A percentile compares a stretch with the other conserved stretches of the same genome.
These are phyloP conservation scores for Talaromyces sp. DNA, from an alignment of 2,329 filamentous ascomycete species.

Conservation along the genomic window DNA sequence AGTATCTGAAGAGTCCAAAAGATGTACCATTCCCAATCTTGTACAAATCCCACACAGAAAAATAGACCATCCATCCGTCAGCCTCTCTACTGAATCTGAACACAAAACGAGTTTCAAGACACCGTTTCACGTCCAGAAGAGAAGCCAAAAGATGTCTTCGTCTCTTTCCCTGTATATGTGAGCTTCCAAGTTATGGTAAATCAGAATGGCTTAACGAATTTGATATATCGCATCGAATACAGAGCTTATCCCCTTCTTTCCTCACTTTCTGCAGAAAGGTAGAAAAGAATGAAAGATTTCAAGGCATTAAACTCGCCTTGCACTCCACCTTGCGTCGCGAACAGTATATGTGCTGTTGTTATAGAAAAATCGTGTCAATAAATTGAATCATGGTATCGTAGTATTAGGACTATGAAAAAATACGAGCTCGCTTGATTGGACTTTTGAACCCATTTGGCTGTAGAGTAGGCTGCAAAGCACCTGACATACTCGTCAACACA, in stretches of 20 bases:
- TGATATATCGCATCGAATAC: slow-evolving; percentile 52
- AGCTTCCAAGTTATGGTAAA: background rate
- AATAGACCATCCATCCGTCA: background rate
- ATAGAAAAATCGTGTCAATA: no score
- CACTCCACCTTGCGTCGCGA: slow-evolving; percentile 54
- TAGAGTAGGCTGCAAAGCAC: slow-evolving; percentile 24
- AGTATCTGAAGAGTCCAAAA: background rate
- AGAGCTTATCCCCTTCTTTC: slow-evolving; percentile 43
- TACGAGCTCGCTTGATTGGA: slow-evolving; percentile 35
- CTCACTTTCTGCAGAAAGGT: slow-evolving; percentile 2
- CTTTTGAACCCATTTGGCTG: slow-evolving; percentile 30
- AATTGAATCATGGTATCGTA: slow-evolving; percentile 7
- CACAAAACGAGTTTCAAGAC: background rate
- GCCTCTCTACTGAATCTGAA: background rate
- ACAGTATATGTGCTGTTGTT: slow-evolving; percentile 17
- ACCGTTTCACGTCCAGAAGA: background rate
- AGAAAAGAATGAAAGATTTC: slow-evolving; percentile 36
- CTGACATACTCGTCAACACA: slow-evolving; percentile 43
- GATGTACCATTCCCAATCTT: background rate
- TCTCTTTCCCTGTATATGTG: background rate
- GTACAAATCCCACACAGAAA: background rate
- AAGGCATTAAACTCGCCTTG: slow-evolving; percentile 53
- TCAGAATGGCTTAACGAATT: background rate
- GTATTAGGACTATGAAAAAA: slow-evolving; percentile 30
- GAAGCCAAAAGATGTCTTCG: background rate